phyloP scores from a whole-genome alignment of 768 basidiomycete species.

The Kwoniella dejecticola region DNA sequence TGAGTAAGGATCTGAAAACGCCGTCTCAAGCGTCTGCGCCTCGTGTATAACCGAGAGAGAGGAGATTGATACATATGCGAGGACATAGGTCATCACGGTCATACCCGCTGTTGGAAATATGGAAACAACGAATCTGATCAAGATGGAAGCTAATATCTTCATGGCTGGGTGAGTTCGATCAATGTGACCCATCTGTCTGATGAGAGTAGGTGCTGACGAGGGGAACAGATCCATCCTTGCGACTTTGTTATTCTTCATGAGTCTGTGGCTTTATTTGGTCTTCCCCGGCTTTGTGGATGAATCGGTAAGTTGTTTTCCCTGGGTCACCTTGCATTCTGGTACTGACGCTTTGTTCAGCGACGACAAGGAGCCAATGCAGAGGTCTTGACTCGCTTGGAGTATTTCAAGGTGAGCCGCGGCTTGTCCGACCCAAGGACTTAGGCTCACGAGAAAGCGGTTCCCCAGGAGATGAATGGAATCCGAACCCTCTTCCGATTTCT shows the following conservation, averaged over 20 bases:
- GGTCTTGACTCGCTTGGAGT: conserved; percentile 38
- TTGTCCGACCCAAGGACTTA: no score
- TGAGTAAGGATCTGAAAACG: conserved; percentile 64
- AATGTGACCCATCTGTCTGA: neutral
- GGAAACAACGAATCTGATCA: conserved; percentile 29
- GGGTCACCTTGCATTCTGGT: neutral
- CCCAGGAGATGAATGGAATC: conserved; percentile 34
- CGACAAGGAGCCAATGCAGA: conserved; percentile 47
- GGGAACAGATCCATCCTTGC: conserved; percentile 23
- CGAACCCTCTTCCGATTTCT: conserved; percentile 38
- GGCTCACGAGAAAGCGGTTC: no score
- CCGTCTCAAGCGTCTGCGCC: neutral
- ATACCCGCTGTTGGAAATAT: conserved; percentile 28
- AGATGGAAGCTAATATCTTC: conserved; percentile 46
- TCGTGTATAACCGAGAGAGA: neutral
- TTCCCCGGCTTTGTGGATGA: conserved; percentile 47
- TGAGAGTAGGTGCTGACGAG: neutral
- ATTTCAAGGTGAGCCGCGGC: conserved; percentile 40
- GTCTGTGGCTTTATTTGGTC: conserved; percentile 29
- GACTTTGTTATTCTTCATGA: conserved; percentile 20
- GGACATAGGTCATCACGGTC: conserved; percentile 21
- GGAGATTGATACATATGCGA: neutral
- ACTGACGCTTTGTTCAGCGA: conserved; percentile 4
- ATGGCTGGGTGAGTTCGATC: conserved; percentile 29
- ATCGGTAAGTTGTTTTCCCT: conserved; percentile 20